Base-by-base conservation (phyloP, 768 basidiomycete genomes). In the Pholiota molesta region DNA sequence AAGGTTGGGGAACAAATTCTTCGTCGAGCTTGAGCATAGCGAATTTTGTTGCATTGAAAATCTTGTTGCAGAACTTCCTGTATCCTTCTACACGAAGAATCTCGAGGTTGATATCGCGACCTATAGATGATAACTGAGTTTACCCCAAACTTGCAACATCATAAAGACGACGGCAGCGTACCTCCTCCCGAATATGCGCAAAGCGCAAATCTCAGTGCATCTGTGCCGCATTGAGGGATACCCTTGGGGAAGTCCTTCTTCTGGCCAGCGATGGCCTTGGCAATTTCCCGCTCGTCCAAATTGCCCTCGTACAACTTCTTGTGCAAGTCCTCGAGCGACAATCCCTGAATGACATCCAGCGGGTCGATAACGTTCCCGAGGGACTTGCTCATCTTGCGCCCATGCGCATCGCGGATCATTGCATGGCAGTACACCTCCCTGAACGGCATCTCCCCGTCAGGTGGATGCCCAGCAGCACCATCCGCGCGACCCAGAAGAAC, bases 401-500 rank as follows among this genome's bases (percentile, higher is more conserved):
- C 97, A 70, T 98, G 96, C 0, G 97, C 97, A 71, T 99, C 97
- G 47, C 97, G 94, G 69, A 99, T 90, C 95, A 99, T 97, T 21
- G 97, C 96, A 71, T 99, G 97, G 77, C 96, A 99, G 72, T 90
- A 87, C 9, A 99, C 96, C 76, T 99, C 96, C 52, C 86, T 82
- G 84, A 99, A 99, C 1, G 97, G 97, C 81, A 99, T 85, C 69
- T 91, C 75, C 28, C 85, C 95, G 97, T 99, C 51, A 98, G 86
- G 60, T 90, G 84, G 68, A 94, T 78, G 45, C 97, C 97, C 37
- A 99, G 87, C 70, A 99, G 78, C 53, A 92, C 97, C 97, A 99
- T 99, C 45, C 97, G 91, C 16, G 97, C 96, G 7, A 99, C 97
- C 97, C 97, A 99, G 86, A 99, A 99, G 84, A 96, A 96, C n/a